These are phyloP conservation scores for Trametes maxima DNA, from an alignment of 768 basidiomycete genomes.

Conservation along the genomic window DNA sequence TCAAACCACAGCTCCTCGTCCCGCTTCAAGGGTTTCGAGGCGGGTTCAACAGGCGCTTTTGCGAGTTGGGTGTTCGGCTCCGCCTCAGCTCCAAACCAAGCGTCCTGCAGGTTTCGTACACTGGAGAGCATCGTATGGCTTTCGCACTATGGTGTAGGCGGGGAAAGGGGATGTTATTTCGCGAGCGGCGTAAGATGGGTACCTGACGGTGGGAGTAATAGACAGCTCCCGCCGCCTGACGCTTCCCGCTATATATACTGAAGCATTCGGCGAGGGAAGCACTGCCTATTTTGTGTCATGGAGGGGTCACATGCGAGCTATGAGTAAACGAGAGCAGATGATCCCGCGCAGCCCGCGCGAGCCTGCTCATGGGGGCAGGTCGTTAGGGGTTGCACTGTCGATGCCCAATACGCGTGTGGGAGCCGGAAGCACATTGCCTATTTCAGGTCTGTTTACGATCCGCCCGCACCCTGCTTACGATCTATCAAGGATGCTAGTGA, in stretches of 20 bases:
- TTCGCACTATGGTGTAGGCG: neutral
- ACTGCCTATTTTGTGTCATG: constrained; percentile 13
- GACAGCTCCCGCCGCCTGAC: neutral
- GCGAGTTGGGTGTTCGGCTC: neutral
- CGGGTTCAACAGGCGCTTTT: neutral
- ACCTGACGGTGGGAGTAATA: neutral
- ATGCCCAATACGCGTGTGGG: too few species aligned
- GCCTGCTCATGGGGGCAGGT: neutral
- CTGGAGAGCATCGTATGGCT: constrained; percentile 1
- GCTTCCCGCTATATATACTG: neutral
- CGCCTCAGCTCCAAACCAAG: constrained; percentile 1
- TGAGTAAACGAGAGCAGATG: constrained; percentile 17
- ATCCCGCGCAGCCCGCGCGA: constrained; percentile 5
- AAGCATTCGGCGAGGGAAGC: constrained; percentile 7
- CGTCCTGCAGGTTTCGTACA: neutral
- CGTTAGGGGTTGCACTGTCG: neutral
- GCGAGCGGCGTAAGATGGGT: neutral
- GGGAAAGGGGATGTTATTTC: neutral
- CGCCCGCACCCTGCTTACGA: too few species aligned
- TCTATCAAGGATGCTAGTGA: too few species aligned
- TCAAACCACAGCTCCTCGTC: constrained; percentile 22
- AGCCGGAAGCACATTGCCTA: neutral
- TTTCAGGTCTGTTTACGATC: too few species aligned
- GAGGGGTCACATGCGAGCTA: constrained; percentile 13
- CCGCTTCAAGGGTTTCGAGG: neutral